These are phyloP conservation scores for Tulasnella sp. DNA, from an alignment of 768 basidiomycete species.

Conservation along the genomic window DNA sequence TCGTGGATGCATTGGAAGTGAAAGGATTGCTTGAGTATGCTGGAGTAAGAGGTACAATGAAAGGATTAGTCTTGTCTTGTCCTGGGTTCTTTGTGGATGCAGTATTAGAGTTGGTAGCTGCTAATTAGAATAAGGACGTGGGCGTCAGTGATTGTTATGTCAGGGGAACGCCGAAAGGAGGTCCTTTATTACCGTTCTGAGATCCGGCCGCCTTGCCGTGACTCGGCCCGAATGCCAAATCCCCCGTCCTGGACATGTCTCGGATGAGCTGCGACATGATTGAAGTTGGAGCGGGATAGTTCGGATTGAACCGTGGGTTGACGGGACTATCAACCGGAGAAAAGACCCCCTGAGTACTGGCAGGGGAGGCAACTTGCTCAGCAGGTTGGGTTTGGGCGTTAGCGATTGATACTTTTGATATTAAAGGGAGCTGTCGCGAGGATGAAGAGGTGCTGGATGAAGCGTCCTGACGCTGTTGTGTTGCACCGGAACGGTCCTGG, in stretches of 20 bases:
- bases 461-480: no score
- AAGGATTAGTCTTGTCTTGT: not conserved
- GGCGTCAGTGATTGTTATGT: not conserved
- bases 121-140: not conserved
- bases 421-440: not conserved
- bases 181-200: constrained; percentile 5
- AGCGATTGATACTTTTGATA: not conserved
- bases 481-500: not conserved
- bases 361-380: not conserved
- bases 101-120: not conserved
- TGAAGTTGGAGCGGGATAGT: not conserved
- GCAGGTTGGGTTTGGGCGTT: not conserved
- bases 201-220: not conserved
- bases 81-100: not conserved
- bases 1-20: not conserved
- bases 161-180: not conserved
- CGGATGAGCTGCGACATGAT: not conserved
- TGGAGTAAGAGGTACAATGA: not conserved
- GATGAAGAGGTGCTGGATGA: not conserved
- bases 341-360: not conserved
- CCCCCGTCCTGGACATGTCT: not conserved
- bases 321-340: not conserved
- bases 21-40: not conserved
- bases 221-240: not conserved
- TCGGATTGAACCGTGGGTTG: not conserved